Conservation (phyloP, 1,284 basidiomycete species). For the Tremellales sp. region DNA sequence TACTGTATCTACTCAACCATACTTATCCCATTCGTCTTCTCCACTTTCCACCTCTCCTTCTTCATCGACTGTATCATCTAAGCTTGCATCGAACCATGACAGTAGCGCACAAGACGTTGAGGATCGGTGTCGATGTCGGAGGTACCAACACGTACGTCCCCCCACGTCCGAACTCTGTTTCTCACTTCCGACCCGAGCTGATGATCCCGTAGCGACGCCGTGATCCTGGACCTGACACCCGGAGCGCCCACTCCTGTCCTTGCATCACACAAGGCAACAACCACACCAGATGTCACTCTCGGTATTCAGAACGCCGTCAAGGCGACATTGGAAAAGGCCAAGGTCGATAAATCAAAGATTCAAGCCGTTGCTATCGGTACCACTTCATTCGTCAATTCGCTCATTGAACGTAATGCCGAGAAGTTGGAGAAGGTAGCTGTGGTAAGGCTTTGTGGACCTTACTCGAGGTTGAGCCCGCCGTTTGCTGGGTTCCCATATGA, state of each 20-base stretch:
- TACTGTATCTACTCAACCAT: no score
- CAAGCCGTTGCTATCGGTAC: slow-evolving; percentile 36
- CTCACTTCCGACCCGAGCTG: not conserved
- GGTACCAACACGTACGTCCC: slow-evolving; percentile 31
- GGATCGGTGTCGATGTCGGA: slow-evolving; percentile 55
- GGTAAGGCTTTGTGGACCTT: slow-evolving; percentile 33
- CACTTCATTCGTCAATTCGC: slow-evolving; percentile 37
- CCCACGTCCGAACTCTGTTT: not conserved
- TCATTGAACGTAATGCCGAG: slow-evolving; percentile 25
- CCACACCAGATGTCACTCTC: slow-evolving; percentile 55
- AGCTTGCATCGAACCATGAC: slow-evolving; percentile 3
- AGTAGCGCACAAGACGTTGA: slow-evolving; percentile 11
- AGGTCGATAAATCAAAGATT: slow-evolving; percentile 11
- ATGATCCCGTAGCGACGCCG: slow-evolving; percentile 53
- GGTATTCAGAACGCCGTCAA: slow-evolving; percentile 48
- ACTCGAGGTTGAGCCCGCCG: slow-evolving; percentile 24
- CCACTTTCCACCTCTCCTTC: not conserved
- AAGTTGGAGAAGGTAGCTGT: slow-evolving; percentile 32
- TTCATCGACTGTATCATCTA: not conserved
- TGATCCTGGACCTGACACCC: slow-evolving; percentile 53
- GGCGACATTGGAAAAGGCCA: slow-evolving; percentile 2
- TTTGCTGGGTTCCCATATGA: slow-evolving; percentile 34
- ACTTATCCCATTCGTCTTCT: no score
- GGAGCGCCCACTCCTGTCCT: slow-evolving; percentile 44
- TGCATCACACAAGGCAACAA: slow-evolving; percentile 55